These are phyloP conservation scores for Elsinoe batatas DNA, from an alignment of 2,329 filamentous ascomycete species.

Conservation along the genomic window DNA sequence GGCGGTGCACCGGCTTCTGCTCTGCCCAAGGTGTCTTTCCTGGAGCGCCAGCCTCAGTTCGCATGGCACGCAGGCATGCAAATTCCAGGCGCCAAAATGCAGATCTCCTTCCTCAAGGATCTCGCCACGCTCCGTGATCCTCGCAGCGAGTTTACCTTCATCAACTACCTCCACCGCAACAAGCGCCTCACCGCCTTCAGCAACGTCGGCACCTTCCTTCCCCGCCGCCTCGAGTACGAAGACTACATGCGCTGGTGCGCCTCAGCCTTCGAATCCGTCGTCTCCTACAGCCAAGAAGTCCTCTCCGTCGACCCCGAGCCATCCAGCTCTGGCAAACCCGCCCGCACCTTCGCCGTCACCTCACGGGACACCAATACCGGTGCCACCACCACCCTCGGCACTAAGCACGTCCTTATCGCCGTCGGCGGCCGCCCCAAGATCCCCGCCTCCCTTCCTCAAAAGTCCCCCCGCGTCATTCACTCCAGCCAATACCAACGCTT, in stretches of 20 bases:
- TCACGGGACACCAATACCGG: constrained; percentile 54
- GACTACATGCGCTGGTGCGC: constrained; percentile 95
- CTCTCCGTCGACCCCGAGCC: constrained; percentile 50
- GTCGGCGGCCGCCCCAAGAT: constrained; percentile 60
- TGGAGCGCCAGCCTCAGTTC: constrained; percentile 76
- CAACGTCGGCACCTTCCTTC: constrained; percentile 81
- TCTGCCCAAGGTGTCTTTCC: constrained; percentile 66
- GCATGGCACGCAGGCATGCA: constrained; percentile 96
- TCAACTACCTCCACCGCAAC: constrained; percentile 83
- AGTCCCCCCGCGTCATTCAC: constrained; percentile 68
- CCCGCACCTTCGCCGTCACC: constrained; percentile 58
- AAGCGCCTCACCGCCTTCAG: constrained; percentile 79
- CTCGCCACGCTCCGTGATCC: constrained; percentile 83
- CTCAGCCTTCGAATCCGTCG: constrained; percentile 60
- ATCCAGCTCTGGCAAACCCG: constrained; percentile 35
- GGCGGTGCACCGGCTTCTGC: constrained; percentile 19
- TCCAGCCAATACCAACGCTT: constrained; percentile 73
- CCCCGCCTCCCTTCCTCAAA: constrained; percentile 57
- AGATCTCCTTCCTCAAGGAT: constrained; percentile 96
- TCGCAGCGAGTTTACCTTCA: constrained; percentile 82
- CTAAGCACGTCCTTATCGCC: constrained; percentile 61
- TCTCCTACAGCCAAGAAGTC: constrained; percentile 71
- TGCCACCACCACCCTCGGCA: constrained; percentile 41
- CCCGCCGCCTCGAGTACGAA: constrained; percentile 79
- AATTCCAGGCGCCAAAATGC: constrained; percentile 86